These are phyloP conservation scores for Infundibulicybe gibba DNA, from an alignment of 768 basidiomycete species.

Conservation along the genomic window DNA sequence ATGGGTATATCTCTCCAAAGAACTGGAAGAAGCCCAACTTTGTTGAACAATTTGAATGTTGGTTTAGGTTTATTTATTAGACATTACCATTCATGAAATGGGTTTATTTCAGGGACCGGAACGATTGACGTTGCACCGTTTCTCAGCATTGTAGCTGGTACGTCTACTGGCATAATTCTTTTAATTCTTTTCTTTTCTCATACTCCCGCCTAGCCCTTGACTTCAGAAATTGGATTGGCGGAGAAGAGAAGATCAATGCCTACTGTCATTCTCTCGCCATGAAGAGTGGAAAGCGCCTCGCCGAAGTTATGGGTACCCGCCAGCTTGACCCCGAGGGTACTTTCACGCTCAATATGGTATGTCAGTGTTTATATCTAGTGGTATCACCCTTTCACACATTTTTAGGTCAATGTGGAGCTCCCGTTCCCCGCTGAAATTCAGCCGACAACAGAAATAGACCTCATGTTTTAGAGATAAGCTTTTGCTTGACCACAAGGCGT, in stretches of 20 bases:
- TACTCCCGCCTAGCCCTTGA: constrained; percentile 49
- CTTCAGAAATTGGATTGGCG: constrained; percentile 78
- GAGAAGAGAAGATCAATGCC: constrained; percentile 70
- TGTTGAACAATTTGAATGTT: too few relatives aligned
- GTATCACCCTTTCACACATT: constrained; percentile 57
- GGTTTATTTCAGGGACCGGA: constrained; percentile 42
- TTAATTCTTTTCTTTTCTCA: neutral
- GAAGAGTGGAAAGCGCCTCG: too few relatives aligned
- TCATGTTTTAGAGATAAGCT: constrained; percentile 28
- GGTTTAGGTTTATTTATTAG: too few relatives aligned
- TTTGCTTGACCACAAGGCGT: constrained; percentile 30
- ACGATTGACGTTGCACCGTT: constrained; percentile 49
- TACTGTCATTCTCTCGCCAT: constrained; percentile 78
- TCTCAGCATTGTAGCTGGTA: constrained; percentile 50
- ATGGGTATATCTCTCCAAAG: too few relatives aligned
- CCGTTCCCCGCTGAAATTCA: too few relatives aligned
- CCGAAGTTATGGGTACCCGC: too few relatives aligned
- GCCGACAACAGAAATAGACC: too few relatives aligned
- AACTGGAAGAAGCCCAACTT: too few relatives aligned
- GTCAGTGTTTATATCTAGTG: constrained; percentile 71
- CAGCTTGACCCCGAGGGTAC: too few relatives aligned
- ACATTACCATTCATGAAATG: too few relatives aligned
- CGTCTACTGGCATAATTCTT: constrained; percentile 4
- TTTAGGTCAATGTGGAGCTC: too few relatives aligned
- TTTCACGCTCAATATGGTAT: too few relatives aligned